phyloP scores from a whole-genome alignment of 257 asterid genomes.

The Salvia rosmarinus region DNA sequence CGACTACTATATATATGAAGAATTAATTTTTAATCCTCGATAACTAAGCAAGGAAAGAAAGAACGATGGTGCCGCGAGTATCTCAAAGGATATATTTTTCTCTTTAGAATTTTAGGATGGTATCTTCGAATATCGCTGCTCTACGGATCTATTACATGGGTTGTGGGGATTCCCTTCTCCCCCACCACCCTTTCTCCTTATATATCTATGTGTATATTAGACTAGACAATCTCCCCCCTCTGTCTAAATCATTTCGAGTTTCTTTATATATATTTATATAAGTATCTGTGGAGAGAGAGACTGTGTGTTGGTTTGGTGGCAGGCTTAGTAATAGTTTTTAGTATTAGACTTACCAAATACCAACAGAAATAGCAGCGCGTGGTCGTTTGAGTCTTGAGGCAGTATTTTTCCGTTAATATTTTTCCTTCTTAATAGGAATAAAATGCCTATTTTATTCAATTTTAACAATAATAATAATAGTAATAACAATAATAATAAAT shows the following conservation, averaged over 20 bases:
- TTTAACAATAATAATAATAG: too few relatives aligned
- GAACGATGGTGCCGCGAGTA: slow-evolving; percentile 28
- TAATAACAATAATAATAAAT: too few relatives aligned
- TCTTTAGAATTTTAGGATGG: slow-evolving; percentile 19
- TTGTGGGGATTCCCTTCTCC: slow-evolving; percentile 34
- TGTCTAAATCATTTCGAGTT: slow-evolving; percentile 14
- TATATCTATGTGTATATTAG: slow-evolving; percentile 19
- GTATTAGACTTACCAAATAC: not conserved
- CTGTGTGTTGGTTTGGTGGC: slow-evolving; percentile 10
- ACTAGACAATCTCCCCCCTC: slow-evolving; percentile 1
- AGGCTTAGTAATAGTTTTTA: slow-evolving; percentile 10
- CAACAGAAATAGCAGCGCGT: not conserved
- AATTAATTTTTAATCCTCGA: not conserved
- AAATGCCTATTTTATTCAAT: too few relatives aligned
- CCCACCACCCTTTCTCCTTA: slow-evolving; percentile 18
- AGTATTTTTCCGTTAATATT: too few relatives aligned
- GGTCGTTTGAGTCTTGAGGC: not conserved
- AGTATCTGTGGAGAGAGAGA: not conserved
- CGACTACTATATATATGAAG: not conserved
- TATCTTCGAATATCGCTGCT: slow-evolving; percentile 33
- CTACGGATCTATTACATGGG: slow-evolving; percentile 38
- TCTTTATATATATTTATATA: not conserved
- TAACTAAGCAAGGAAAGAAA: slow-evolving; percentile 20
- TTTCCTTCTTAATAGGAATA: too few relatives aligned
- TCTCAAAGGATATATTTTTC: slow-evolving; percentile 35